phyloP scores from a whole-genome alignment of 495 filamentous ascomycete species.

The Podospora comata region DNA sequence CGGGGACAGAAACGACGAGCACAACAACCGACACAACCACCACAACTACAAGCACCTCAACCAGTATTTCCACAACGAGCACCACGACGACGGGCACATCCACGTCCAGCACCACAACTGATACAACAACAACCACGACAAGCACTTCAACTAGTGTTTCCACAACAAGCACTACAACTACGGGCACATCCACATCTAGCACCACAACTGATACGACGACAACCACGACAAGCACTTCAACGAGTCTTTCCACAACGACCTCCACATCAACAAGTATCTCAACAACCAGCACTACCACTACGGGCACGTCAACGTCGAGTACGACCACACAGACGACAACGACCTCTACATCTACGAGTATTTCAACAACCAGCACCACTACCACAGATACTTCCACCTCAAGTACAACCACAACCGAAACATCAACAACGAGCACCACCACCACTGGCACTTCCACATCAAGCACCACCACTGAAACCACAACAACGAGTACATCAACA shows the following conservation, averaged over 20 bases:
- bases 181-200: too few species aligned
- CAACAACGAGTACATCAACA: not conserved
- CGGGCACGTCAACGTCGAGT: not conserved
- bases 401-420: not conserved
- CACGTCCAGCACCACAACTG: too few species aligned
- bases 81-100: not conserved
- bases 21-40: not conserved
- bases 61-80: too few species aligned
- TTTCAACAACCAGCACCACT: not conserved
- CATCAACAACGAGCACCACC: not conserved
- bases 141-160: not conserved
- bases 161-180: not conserved
- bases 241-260: not conserved
- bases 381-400: not conserved
- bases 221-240: not conserved
- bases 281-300: not conserved
- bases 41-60: not conserved
- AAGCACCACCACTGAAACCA: not conserved
- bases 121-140: not conserved
- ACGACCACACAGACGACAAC: not conserved
- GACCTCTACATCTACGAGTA: too few species aligned
- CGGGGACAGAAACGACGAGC: not conserved
- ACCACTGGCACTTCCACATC: not conserved
- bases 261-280: not conserved
- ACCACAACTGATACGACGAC: not conserved